A percentile compares a stretch with the other conserved stretches of the same genome.
phyloP scores from a whole-genome alignment of 2,329 filamentous ascomycete species.

The Botrytis medusae region DNA sequence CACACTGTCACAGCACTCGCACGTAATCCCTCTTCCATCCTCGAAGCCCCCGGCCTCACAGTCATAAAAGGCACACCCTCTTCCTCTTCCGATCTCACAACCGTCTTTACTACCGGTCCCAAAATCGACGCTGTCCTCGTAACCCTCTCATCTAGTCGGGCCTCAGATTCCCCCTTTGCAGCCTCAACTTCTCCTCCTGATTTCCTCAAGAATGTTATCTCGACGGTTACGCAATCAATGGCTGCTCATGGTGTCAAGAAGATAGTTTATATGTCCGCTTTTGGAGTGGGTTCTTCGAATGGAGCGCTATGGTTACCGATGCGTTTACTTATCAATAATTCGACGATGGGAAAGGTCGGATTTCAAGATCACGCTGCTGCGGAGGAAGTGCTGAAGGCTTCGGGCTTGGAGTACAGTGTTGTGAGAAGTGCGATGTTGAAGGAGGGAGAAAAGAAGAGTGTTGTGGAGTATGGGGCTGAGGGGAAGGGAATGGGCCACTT shows the following conservation, averaged over 20 bases:
- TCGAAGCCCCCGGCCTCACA: conserved; percentile 40
- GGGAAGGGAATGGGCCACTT: conserved; percentile 26
- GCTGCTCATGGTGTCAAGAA: conserved; percentile 42
- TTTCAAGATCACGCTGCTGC: conserved; percentile 48
- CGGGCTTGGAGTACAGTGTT: conserved; percentile 26
- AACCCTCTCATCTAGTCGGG: conserved; percentile 50
- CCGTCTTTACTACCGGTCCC: conserved; percentile 27
- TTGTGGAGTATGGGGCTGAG: conserved; percentile 34
- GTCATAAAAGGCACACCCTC: conserved; percentile 40
- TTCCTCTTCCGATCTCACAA: not conserved
- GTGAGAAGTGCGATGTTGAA: conserved; percentile 29
- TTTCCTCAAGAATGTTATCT: conserved; percentile 11
- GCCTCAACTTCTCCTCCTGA: conserved; percentile 26
- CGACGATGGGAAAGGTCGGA: conserved; percentile 44
- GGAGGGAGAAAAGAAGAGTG: conserved; percentile 25
- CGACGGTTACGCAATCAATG: conserved; percentile 38
- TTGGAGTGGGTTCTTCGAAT: conserved; percentile 50
- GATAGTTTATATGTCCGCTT: conserved; percentile 51
- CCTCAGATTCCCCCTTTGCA: conserved; percentile 50
- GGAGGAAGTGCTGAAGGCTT: conserved; percentile 22
- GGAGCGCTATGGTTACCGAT: conserved; percentile 45
- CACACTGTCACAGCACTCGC: conserved; percentile 50
- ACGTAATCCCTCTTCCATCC: conserved; percentile 43
- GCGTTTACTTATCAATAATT: conserved; percentile 47
- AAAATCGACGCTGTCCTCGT: conserved; percentile 46